Evolutionary conservation across 2,329 filamentous ascomycete species (phyloP), one percentile per base, ranked within the genome.

Genomic region (Chaetomiaceae sp.): DNA sequence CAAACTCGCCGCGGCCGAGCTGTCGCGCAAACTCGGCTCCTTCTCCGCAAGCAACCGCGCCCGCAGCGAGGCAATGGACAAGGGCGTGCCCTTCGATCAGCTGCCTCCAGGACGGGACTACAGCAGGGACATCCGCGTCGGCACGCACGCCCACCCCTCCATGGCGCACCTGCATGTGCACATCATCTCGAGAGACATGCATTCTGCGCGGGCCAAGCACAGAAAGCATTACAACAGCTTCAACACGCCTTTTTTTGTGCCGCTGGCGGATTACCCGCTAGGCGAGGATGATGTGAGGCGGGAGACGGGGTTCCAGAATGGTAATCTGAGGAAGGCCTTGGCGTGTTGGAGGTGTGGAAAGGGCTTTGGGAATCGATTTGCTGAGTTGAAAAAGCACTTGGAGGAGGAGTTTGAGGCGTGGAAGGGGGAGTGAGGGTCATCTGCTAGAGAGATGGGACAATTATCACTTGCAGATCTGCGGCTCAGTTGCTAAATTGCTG

Each of bases 161-260:
- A 97, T 99, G 94, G 85, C 81, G 58, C 90, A 97, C 67, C 67
- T 97, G 50, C 94, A 99, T 70, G 77, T 97, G 4, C 94, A 99
- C 69, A 82, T 97, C 27, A 71, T 97, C 53, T 89, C 87, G 34
- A 75, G 82, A 16, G 94, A 99, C 67, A 86, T 89, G 76, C 77
- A 82, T 62, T 90, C 86, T 33, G 77, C 80, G 10, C 78, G 77
- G 41, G 61, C 96, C 69, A 89, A 85, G 71, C 84, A 92, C 66
- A 78, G 84, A 58, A 92, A 90, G 67, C 94, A 97, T 71, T 97
- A 96, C 71, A 89, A 94, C 65, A 94, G 87, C 58, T 97, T 97
- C 71, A 84, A 81, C 29, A 95, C 91, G 48, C 80, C 81, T 3
- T 99, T 97, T 67, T 81, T 99, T 20, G 80, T 97, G 11, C 76